These are phyloP conservation scores for Aspergillus sclerotioniger DNA, from an alignment of 495 filamentous ascomycete genomes.

Conservation along the genomic window DNA sequence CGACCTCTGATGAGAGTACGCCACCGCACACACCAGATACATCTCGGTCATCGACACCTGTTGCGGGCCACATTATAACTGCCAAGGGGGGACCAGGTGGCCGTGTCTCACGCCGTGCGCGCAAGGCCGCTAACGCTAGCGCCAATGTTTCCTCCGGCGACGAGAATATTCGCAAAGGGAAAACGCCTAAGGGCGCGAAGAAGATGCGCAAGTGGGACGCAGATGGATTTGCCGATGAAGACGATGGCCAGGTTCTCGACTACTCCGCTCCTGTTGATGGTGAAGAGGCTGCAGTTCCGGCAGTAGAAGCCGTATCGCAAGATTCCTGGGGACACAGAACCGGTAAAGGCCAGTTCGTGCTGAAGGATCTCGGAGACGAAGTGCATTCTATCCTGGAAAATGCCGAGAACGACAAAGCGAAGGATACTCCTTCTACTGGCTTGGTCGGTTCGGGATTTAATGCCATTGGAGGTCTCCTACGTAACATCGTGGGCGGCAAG, in stretches of 20 bases:
- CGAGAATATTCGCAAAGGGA: slow-evolving; percentile 62
- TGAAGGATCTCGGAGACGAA: slow-evolving; percentile 90
- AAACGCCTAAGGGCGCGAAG: slow-evolving; percentile 64
- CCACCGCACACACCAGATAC: slow-evolving; percentile 69
- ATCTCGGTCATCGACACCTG: slow-evolving; percentile 78
- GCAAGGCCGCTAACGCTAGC: slow-evolving; percentile 66
- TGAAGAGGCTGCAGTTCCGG: slow-evolving; percentile 48
- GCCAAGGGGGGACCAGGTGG: slow-evolving; percentile 68
- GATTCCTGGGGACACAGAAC: slow-evolving; percentile 82
- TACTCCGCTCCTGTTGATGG: slow-evolving; percentile 70
- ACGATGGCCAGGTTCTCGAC: slow-evolving; percentile 76
- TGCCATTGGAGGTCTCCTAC: slow-evolving; percentile 81
- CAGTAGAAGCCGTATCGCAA: slow-evolving; percentile 69
- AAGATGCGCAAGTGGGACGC: slow-evolving; percentile 88
- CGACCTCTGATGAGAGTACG: slow-evolving; percentile 53
- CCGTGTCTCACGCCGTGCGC: slow-evolving; percentile 75
- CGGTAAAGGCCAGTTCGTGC: slow-evolving; percentile 84
- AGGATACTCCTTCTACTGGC: slow-evolving; percentile 49
- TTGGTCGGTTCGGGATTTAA: slow-evolving; percentile 75
- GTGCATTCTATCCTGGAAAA: slow-evolving; percentile 83
- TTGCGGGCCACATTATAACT: slow-evolving; percentile 61
- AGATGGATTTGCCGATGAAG: slow-evolving; percentile 83
- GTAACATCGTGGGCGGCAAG: slow-evolving; percentile 93
- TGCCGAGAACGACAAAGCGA: slow-evolving; percentile 62
- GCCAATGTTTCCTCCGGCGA: slow-evolving; percentile 81